A percentile compares a stretch with the other conserved stretches of the same genome.
Evolutionary conservation across 2,329 filamentous ascomycete genomes (phyloP).

Genomic region (Cryphonectria nitschkei): DNA sequence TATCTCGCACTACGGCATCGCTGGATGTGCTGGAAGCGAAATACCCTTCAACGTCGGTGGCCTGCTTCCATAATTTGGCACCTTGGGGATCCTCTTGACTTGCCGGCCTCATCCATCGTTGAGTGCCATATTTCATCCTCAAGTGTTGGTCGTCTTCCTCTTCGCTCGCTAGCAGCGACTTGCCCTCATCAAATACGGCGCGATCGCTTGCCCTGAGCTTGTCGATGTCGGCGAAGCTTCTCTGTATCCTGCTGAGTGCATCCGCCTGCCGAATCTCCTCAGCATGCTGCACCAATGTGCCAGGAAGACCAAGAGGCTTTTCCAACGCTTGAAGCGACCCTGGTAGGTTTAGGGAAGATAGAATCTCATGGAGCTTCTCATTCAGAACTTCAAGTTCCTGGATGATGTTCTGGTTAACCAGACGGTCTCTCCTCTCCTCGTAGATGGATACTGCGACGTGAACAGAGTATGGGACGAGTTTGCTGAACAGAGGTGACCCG

Average conservation of each 20-base stretch:
- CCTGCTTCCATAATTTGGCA: conserved; percentile 72
- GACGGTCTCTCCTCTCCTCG: conserved; percentile 84
- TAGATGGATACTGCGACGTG: conserved; percentile 96
- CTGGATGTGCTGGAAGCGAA: conserved; percentile 67
- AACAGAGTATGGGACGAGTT: conserved; percentile 92
- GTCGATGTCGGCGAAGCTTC: conserved; percentile 84
- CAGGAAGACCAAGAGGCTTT: conserved; percentile 88
- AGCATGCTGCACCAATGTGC: conserved; percentile 82
- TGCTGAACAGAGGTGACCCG: conserved; percentile 83
- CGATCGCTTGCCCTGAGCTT: conserved; percentile 84
- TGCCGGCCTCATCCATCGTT: conserved; percentile 75
- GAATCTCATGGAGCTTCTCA: conserved; percentile 74
- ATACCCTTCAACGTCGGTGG: conserved; percentile 83
- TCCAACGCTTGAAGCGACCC: conserved; percentile 93
- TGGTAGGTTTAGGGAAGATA: conserved; percentile 84
- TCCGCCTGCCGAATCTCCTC: conserved; percentile 94
- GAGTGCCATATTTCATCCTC: conserved; percentile 80
- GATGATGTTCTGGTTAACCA: conserved; percentile 87
- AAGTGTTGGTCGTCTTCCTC: conserved; percentile 80
- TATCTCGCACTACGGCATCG: conserved; percentile 69
- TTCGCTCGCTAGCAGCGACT: conserved; percentile 76
- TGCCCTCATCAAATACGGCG: conserved; percentile 80
- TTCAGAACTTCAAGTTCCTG: conserved; percentile 83
- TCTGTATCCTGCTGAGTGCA: conserved; percentile 74
- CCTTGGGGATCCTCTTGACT: conserved; percentile 70